These are phyloP conservation scores for Salmacisia buchloeana DNA, from an alignment of 1,284 basidiomycete species.

Conservation along the genomic window DNA sequence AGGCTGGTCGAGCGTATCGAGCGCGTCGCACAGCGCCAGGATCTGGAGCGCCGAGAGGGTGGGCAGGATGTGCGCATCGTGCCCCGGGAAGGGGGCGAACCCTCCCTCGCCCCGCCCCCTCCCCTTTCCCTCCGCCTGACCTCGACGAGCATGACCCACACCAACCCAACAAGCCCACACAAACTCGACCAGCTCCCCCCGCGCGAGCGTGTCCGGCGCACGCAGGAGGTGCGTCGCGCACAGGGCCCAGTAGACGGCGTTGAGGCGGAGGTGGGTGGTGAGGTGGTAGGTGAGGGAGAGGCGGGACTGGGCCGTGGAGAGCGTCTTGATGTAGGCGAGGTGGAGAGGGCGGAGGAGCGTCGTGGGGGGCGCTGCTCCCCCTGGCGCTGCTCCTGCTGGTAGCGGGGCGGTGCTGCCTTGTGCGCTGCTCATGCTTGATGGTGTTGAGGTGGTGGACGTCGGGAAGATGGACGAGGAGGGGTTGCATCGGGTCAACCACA, in stretches of 20 bases:
- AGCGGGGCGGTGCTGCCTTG: no score
- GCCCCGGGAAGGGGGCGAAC: conserved; percentile 84
- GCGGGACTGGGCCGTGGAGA: not conserved
- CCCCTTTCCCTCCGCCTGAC: conserved; percentile 51
- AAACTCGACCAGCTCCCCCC: conserved; percentile 78
- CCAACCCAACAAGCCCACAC: conserved; percentile 80
- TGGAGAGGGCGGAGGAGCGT: not conserved
- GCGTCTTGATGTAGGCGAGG: conserved; percentile 7
- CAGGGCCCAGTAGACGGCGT: conserved; percentile 94
- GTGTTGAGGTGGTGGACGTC: not conserved
- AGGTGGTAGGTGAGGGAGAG: conserved; percentile 67
- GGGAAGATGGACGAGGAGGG: no score
- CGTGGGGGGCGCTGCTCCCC: not conserved
- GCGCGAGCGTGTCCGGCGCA: conserved; percentile 67
- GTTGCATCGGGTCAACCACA: no score
- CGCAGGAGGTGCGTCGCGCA: conserved; percentile 78
- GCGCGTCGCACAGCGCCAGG: conserved; percentile 73
- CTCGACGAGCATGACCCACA: no score
- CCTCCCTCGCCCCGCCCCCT: conserved; percentile 58
- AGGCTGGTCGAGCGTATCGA: conserved; percentile 59
- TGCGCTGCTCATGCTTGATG: not conserved
- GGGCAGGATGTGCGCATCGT: conserved; percentile 82
- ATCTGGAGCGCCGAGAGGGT: conserved; percentile 91
- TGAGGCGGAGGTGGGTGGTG: conserved; percentile 87
- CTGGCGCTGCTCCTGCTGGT: not conserved